A percentile compares a stretch with the other conserved stretches of the same genome.
Conservation (phyloP, 2,329 filamentous ascomycete species). For the Rutstroemia sp. region DNA sequence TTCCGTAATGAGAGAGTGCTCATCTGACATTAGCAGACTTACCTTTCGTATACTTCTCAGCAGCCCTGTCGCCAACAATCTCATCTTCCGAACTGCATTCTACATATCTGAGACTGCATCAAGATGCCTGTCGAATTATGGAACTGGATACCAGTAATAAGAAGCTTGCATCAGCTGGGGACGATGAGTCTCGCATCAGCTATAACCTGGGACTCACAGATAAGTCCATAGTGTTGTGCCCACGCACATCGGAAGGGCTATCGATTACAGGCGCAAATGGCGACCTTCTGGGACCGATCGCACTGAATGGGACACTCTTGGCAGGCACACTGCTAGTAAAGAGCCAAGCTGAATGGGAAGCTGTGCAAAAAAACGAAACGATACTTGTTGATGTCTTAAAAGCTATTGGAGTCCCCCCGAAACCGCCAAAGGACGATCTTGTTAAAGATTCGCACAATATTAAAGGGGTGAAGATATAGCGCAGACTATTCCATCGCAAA, state of each 20-base stretch:
- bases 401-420: conserved; percentile 20
- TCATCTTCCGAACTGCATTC: conserved; percentile 17
- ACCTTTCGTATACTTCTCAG: conserved; percentile 27
- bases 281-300: conserved; percentile 24
- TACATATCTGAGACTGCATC: conserved; percentile 22
- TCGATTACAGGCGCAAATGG: conserved; percentile 16
- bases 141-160: background rate
- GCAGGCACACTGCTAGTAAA: conserved; percentile 59
- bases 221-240: conserved; percentile 45
- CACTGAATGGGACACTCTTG: conserved; percentile 55
- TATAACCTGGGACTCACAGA: conserved; percentile 58
- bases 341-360: conserved; percentile 49
- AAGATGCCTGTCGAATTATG: conserved; percentile 15
- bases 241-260: conserved; percentile 45
- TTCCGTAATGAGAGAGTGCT: too few species aligned
- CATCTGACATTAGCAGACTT: conserved; percentile 14
- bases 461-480: background rate
- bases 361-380: conserved; percentile 35
- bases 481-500: background rate
- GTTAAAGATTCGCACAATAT: background rate
- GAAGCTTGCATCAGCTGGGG: background rate
- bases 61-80: conserved; percentile 14
- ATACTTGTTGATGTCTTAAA: conserved; percentile 35
- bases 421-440: background rate
- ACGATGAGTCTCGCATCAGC: conserved; percentile 41